Conservation (phyloP, 1,284 basidiomycete genomes). For the Coniferiporia weirii region DNA sequence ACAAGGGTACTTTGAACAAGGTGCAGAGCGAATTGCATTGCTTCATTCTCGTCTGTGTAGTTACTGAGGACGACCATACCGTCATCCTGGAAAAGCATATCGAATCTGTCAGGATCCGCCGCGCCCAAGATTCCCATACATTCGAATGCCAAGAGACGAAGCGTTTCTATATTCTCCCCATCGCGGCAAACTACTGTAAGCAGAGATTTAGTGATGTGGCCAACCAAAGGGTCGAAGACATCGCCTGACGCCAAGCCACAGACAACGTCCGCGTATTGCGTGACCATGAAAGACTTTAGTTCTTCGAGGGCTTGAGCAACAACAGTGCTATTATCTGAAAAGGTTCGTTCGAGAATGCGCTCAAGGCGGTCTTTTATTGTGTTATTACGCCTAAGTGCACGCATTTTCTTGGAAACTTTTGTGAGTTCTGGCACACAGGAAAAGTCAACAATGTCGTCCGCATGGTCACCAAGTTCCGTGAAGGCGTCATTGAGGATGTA, state of each 20-base stretch:
- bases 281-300: constrained; percentile 60
- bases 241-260: constrained; percentile 72
- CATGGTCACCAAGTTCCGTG: constrained; percentile 44
- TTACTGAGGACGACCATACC: constrained; percentile 78
- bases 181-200: constrained; percentile 74
- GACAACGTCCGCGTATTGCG: constrained; percentile 50
- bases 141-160: constrained; percentile 75
- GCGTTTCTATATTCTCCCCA: constrained; percentile 64
- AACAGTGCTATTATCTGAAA: constrained; percentile 81
- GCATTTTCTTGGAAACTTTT: constrained; percentile 43
- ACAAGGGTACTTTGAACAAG: constrained; percentile 86
- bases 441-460: constrained; percentile 80
- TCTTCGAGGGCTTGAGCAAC: constrained; percentile 76
- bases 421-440: constrained; percentile 64
- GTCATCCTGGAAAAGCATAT: constrained; percentile 55
- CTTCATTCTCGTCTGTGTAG: constrained; percentile 79
- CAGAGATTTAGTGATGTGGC: constrained; percentile 65
- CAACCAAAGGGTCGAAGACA: constrained; percentile 77
- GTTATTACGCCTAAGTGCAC: constrained; percentile 44
- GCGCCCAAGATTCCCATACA: constrained; percentile 95
- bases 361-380: constrained; percentile 54
- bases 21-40: constrained; percentile 78
- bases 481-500: constrained; percentile 70
- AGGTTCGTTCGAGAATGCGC: constrained; percentile 69
- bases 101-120: constrained; percentile 92